Evolutionary conservation across 2,329 filamentous ascomycete genomes (phyloP).

Genomic region (Zymoseptoria crescenta): DNA sequence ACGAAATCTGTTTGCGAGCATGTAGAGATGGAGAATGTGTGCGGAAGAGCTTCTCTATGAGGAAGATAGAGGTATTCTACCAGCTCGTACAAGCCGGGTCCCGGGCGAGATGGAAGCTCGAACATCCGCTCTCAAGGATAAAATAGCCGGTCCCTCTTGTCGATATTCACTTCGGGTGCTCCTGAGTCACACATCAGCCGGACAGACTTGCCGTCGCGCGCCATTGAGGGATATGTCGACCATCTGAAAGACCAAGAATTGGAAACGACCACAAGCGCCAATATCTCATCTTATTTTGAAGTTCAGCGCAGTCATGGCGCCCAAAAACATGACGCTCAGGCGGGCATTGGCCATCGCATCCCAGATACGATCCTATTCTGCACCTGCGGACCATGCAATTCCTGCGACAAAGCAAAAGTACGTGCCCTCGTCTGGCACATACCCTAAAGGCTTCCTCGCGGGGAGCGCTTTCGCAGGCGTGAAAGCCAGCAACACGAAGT

Average conservation of each 20-base stretch:
- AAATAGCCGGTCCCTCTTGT: background rate
- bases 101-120: background rate
- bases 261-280: background rate
- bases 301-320: conserved; percentile 11
- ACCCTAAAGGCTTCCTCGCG: conserved; percentile 81
- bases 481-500: conserved; percentile 83
- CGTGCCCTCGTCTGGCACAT: conserved; percentile 74
- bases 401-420: conserved; percentile 83
- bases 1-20: conserved; percentile 4
- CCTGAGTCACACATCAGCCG: background rate
- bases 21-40: background rate
- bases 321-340: conserved; percentile 12
- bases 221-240: background rate
- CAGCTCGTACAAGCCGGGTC: background rate
- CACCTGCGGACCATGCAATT: conserved; percentile 51
- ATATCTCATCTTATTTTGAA: background rate
- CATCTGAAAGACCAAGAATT: background rate
- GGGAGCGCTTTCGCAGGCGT: conserved; percentile 87
- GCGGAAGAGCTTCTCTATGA: background rate
- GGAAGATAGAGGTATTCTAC: background rate
- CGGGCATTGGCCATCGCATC: conserved; percentile 20
- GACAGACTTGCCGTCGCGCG: background rate
- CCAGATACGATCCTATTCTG: conserved; percentile 50
- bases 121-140: background rate
- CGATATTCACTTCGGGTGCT: background rate